Conservation (phyloP, 805 yeast genomes). For the Citeromyces nyonsensis region DNA sequence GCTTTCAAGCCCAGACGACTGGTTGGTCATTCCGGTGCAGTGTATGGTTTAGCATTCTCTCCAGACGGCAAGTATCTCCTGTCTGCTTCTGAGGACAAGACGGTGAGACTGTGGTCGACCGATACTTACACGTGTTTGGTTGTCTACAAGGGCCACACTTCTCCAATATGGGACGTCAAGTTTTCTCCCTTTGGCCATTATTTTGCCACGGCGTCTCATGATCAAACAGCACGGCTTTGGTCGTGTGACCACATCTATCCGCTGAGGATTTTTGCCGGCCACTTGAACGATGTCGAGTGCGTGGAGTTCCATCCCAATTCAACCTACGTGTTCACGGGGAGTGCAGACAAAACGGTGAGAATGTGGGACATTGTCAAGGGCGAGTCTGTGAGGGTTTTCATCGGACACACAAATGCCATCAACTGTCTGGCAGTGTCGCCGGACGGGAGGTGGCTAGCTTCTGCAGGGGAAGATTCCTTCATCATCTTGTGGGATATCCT, state of each 20-base stretch:
- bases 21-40: constrained; percentile 90
- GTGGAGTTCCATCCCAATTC: constrained; percentile 95
- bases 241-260: constrained; percentile 97
- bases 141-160: constrained; percentile 90
- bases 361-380: constrained; percentile 97
- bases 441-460: constrained; percentile 92
- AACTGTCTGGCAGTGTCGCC: constrained; percentile 83
- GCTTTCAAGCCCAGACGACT: constrained; percentile 27
- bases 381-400: constrained; percentile 76
- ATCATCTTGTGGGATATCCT: constrained; percentile 92
- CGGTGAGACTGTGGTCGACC: constrained; percentile 86
- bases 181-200: constrained; percentile 94
- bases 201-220: constrained; percentile 96
- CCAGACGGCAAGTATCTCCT: constrained; percentile 78
- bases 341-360: constrained; percentile 86
- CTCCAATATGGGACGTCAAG: constrained; percentile 95
- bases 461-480: constrained; percentile 86
- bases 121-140: constrained; percentile 85
- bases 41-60: constrained; percentile 77
- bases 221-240: constrained; percentile 96
- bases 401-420: constrained; percentile 87
- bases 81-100: constrained; percentile 81
- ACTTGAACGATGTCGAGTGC: constrained; percentile 88
- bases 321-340: constrained; percentile 86
- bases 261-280: constrained; percentile 92